Percentiles rank a stretch among this genome's conserved stretches.
Evolutionary conservation across 495 filamentous ascomycete species (phyloP).

Genomic region (Friedmanniomyces endolithicus): DNA sequence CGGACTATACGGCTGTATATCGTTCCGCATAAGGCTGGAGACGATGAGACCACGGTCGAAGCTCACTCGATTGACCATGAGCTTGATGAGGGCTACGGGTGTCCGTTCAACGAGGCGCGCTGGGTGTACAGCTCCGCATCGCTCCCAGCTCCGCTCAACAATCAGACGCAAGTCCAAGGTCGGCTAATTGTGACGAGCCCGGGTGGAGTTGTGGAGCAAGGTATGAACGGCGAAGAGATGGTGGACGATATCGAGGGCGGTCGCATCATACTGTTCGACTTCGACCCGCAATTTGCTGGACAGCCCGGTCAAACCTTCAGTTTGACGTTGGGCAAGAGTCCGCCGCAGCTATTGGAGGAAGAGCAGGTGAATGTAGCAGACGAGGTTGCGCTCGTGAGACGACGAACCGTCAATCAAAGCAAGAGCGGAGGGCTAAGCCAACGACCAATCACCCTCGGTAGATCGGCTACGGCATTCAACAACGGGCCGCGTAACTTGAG

Average conservation of each 20-base stretch:
- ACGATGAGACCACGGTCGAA: conserved; percentile 15
- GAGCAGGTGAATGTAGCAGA: conserved; percentile 15
- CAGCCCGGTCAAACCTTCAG: conserved; percentile 21
- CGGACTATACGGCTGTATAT: conserved; percentile 20
- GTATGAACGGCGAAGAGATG: conserved; percentile 7
- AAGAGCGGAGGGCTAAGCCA: conserved; percentile 14
- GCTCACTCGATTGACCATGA: conserved; percentile 22
- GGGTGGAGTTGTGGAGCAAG: conserved; percentile 12
- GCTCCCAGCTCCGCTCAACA: conserved; percentile 7
- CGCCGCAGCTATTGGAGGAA: conserved; percentile 16
- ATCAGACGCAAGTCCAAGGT: conserved; percentile 12
- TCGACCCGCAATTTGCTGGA: conserved; percentile 20
- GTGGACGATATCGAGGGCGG: conserved; percentile 21
- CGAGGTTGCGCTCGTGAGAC: conserved; percentile 17
- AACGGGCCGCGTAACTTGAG: not conserved
- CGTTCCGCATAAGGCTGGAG: conserved; percentile 7
- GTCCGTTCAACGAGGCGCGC: conserved; percentile 15
- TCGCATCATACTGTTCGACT: conserved; percentile 22
- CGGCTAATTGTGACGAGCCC: conserved; percentile 18
- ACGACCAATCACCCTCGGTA: conserved; percentile 11
- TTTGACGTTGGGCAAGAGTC: conserved; percentile 17
- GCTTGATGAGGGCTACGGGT: conserved; percentile 20
- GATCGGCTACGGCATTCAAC: conserved; percentile 14
- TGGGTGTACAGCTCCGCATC: conserved; percentile 14
- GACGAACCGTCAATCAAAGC: conserved; percentile 21